phyloP scores from a whole-genome alignment of 1,284 basidiomycete genomes.

The Microbotryum silenes-acaulis region DNA sequence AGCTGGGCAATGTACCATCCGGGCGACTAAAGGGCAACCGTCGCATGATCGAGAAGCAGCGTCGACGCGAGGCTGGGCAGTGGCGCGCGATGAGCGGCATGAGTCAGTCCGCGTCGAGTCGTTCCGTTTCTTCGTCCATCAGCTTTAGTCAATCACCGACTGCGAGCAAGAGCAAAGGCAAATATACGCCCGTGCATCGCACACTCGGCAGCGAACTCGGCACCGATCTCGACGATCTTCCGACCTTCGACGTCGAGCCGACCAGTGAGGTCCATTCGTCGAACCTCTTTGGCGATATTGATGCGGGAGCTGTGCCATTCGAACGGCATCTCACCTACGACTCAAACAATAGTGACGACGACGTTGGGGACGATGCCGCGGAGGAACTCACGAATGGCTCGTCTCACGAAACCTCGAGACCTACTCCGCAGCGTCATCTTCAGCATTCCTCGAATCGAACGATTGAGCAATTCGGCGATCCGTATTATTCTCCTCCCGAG shows the following conservation, averaged over 20 bases:
- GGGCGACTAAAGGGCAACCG: slow-evolving; percentile 4
- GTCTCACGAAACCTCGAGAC: background rate
- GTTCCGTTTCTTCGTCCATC: background rate
- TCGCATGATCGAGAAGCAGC: background rate
- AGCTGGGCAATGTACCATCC: background rate
- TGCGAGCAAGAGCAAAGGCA: background rate
- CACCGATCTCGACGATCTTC: slow-evolving; percentile 42
- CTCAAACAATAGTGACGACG: slow-evolving; percentile 41
- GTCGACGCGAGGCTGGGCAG: background rate
- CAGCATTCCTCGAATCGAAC: background rate
- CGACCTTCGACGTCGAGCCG: slow-evolving; percentile 38
- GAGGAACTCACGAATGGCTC: background rate
- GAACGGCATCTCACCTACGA: too few relatives aligned
- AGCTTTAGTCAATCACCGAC: background rate
- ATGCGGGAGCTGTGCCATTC: too few relatives aligned
- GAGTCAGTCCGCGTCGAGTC: slow-evolving; percentile 1
- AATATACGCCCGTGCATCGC: slow-evolving; percentile 15
- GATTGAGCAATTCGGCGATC: background rate
- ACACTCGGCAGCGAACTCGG: slow-evolving; percentile 56
- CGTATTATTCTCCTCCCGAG: background rate
- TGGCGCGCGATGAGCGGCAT: background rate
- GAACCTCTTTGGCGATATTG: too few relatives aligned
- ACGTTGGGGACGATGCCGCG: slow-evolving; percentile 3
- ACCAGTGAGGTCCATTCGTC: too few relatives aligned
- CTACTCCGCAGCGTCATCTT: slow-evolving; percentile 2